Evolutionary conservation across 2,329 filamentous ascomycete species (phyloP).

Genomic region (Neonectria ditissima): DNA sequence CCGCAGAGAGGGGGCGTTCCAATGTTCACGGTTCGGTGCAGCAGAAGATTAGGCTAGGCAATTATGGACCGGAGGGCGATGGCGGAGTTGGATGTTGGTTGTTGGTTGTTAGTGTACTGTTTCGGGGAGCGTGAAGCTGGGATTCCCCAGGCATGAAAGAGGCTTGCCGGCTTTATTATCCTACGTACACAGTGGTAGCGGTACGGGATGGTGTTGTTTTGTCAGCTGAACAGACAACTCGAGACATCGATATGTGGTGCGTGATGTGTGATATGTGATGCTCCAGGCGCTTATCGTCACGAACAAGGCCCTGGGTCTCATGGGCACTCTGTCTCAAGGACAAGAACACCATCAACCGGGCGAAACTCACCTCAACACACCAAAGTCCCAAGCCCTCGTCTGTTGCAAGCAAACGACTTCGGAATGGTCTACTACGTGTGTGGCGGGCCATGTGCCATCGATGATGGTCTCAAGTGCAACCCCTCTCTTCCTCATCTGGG

Average conservation of each 20-base stretch:
- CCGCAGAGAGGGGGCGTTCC: not conserved
- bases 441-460: slow-evolving; percentile 14
- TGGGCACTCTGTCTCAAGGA: not conserved
- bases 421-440: not conserved
- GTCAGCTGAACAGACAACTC: not conserved
- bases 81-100: not conserved
- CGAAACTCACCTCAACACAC: not conserved
- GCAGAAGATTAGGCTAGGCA: not conserved
- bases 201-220: not conserved
- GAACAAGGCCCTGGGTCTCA: not conserved
- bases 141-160: slow-evolving; percentile 15
- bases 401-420: not conserved
- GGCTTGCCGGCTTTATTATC: slow-evolving; percentile 2
- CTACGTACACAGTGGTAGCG: not conserved
- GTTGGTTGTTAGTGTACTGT: not conserved
- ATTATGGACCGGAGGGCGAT: not conserved
- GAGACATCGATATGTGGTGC: not conserved
- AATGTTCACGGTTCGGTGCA: not conserved
- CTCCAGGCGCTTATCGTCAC: not conserved
- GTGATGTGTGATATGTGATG: not conserved
- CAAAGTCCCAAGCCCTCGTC: not conserved
- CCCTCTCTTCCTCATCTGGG: slow-evolving; percentile 4
- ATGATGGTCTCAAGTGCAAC: slow-evolving; percentile 20
- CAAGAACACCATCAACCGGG: not conserved
- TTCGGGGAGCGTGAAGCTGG: slow-evolving; percentile 4